Evolutionary conservation across 768 basidiomycete species (phyloP).

Genomic region (Astraeus odoratus): DNA sequence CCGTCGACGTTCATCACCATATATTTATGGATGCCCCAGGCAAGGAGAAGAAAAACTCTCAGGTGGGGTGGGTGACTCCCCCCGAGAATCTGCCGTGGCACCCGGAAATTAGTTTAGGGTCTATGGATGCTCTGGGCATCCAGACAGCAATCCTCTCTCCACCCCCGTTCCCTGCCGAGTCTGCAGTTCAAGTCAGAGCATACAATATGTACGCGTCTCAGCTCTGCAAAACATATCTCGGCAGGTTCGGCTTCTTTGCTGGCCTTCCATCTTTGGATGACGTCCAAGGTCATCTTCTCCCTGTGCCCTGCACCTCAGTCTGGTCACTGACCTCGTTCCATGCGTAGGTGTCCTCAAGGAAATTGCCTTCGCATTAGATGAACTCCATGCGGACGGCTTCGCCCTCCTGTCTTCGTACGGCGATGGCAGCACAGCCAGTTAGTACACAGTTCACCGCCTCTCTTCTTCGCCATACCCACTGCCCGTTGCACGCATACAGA

Average conservation of each 20-base stretch:
- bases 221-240: conserved; percentile 43
- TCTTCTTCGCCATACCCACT: conserved; percentile 3
- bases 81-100: conserved; percentile 61
- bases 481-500: conserved; percentile 31
- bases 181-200: conserved; percentile 34
- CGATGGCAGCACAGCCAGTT: conserved; percentile 46
- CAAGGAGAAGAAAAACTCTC: conserved; percentile 38
- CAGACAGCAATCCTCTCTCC: conserved; percentile 61
- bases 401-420: conserved; percentile 66
- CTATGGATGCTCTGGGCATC: conserved; percentile 55
- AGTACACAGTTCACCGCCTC: conserved; percentile 8
- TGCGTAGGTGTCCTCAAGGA: conserved; percentile 49
- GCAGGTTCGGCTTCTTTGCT: conserved; percentile 65
- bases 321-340: conserved; percentile 6
- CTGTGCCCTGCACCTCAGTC: neutral
- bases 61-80: conserved; percentile 58
- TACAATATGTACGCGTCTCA: conserved; percentile 43
- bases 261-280: conserved; percentile 57
- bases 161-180: conserved; percentile 44
- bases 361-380: conserved; percentile 55
- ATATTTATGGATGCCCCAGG: conserved; percentile 50
- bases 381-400: conserved; percentile 56
- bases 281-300: conserved; percentile 39
- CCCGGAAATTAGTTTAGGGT: conserved; percentile 47
- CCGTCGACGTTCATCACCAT: conserved; percentile 57